These are phyloP conservation scores for Epichloe brachyelytri DNA, from an alignment of 2,329 filamentous ascomycete genomes.

Conservation along the genomic window DNA sequence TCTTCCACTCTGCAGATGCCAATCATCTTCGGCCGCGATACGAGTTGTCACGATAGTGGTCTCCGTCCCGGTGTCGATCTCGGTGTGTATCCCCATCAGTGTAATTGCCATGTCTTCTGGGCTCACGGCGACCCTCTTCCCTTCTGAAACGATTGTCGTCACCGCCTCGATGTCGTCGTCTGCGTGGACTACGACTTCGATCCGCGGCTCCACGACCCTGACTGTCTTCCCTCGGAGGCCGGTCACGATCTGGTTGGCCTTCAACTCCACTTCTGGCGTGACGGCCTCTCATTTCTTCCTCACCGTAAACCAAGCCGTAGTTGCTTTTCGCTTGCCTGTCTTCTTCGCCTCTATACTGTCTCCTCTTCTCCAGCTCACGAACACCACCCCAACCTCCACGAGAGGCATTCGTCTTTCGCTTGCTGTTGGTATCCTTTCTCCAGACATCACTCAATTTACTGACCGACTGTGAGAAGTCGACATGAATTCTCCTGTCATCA, in stretches of 20 bases:
- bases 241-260: slow-evolving; percentile 12
- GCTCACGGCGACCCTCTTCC: slow-evolving; percentile 15
- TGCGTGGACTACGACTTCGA: slow-evolving; percentile 27
- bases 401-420: slow-evolving; percentile 45
- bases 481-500: slow-evolving; percentile 93
- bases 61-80: slow-evolving; percentile 1
- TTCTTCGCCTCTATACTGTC: slow-evolving; percentile 69
- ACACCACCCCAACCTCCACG: slow-evolving; percentile 85
- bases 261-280: slow-evolving; percentile 27
- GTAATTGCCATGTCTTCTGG: slow-evolving; percentile 11
- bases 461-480: slow-evolving; percentile 96
- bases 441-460: slow-evolving; percentile 78
- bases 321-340: slow-evolving; percentile 30
- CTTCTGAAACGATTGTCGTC: slow-evolving; percentile 7
- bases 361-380: slow-evolving; percentile 72
- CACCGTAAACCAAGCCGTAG: slow-evolving; percentile 75
- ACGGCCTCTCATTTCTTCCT: slow-evolving; percentile 48
- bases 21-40: slow-evolving; percentile 8
- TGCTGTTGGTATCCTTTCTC: slow-evolving; percentile 74
- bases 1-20: neutral
- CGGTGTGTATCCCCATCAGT: slow-evolving; percentile 7
- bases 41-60: slow-evolving; percentile 6
- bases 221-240: slow-evolving; percentile 4
- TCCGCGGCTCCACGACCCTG: slow-evolving; percentile 2
- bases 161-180: slow-evolving; percentile 19